Conservation (phyloP, 1,139 yeast genomes). For the Torulaspora pretoriensis region DNA sequence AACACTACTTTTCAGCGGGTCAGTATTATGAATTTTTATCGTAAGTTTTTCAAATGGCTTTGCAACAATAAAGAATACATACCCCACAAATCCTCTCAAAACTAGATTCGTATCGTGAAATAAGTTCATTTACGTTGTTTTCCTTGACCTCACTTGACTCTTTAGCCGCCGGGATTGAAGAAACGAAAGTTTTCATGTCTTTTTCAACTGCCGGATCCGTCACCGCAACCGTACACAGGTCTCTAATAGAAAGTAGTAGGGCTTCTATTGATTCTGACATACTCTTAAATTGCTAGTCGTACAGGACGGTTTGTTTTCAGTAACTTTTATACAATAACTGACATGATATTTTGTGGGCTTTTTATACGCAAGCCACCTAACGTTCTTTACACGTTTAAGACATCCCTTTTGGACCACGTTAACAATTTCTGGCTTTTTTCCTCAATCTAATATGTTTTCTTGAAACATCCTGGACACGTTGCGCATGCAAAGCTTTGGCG, state of each 20-base stretch:
- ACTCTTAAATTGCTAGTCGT: no score
- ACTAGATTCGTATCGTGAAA: not conserved
- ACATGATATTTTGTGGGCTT: no score
- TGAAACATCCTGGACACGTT: slow-evolving; percentile 4
- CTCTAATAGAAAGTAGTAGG: not conserved
- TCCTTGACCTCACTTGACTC: no score
- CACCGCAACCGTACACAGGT: not conserved
- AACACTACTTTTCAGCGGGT: not conserved
- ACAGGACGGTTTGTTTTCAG: no score
- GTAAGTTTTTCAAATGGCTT: not conserved
- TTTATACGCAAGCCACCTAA: no score
- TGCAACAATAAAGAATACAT: not conserved
- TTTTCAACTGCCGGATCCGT: not conserved
- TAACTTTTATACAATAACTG: no score
- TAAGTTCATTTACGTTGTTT: not conserved
- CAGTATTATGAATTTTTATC: not conserved
- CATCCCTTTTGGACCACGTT: not conserved
- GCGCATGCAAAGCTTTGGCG: slow-evolving; percentile 3
- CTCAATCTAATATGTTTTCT: not conserved
- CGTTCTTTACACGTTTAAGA: not conserved
- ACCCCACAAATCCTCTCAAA: not conserved
- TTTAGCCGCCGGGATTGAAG: no score
- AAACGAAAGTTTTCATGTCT: not conserved
- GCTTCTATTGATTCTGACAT: not conserved
- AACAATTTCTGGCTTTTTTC: not conserved